Base-by-base conservation (phyloP, 345 rosid species). In the Salix udensis region DNA sequence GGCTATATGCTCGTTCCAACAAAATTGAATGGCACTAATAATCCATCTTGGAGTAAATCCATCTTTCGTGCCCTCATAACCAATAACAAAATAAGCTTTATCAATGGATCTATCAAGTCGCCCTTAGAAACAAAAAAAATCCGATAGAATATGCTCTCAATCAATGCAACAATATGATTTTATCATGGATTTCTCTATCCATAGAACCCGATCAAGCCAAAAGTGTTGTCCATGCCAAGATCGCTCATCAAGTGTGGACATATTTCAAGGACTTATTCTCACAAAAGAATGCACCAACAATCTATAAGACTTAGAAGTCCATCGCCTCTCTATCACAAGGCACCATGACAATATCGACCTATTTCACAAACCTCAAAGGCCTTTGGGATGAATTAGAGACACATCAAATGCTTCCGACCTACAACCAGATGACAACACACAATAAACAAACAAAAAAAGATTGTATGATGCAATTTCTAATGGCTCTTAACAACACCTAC, bases 201-300 rank as follows among this genome's bases (percentile, higher is more conserved):
- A 61, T 70, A 13, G 70, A 77, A 34, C 62, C 6, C 1, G 70
- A 70, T 28, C 19, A 70, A 31, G 80, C 64, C 18, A 70, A 77
- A 70, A 23, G 77, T 3, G 74, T 68, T 11, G 24, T 73, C 55
- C 65, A 73, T 40, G 73, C 77, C 19, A 78, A 73, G 23, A 67
- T 48, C 4, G 52, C 44, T 6, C 26, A 55, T n/a, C 68, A 78
- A 58, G 77, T 78, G 0, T 78, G 77, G 77, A 37, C 74, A 72
- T 37, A 79, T 40, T 74, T 74, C 48, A 60, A 48, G 66, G 78
- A 74, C 31, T 68, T 58, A 40, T 78, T 78, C 31, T 67, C 62
- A 4, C 65, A 72, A 36, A 77, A 72, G 19, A 79, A 73, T 55
- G 82, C 77, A 24, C 78, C 19, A n/a, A 10, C 52, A 24, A 74